Conservation (phyloP, 116 monocot species). For the Dioscorea cayenensis region DNA sequence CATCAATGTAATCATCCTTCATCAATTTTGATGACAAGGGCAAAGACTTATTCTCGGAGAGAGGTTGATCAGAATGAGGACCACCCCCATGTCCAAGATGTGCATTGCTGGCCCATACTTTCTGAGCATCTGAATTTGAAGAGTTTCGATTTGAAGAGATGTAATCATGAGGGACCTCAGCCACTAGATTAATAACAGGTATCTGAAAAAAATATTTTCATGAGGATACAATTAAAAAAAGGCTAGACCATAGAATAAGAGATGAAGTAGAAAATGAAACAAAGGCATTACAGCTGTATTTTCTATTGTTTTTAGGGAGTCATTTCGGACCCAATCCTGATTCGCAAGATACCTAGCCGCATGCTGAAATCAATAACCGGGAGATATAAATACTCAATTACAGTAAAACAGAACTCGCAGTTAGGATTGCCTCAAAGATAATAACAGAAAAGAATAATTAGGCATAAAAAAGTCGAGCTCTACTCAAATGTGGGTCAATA, state of each 20-base stretch:
- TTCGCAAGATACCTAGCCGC: constrained; percentile 96
- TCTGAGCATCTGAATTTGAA: constrained; percentile 25
- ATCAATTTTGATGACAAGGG: constrained; percentile 15
- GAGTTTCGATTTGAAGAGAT: constrained; percentile 38
- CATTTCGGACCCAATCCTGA: constrained; percentile 99
- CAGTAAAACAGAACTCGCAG: too few species aligned
- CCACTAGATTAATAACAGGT: constrained; percentile 96
- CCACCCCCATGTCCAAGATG: constrained; percentile 14
- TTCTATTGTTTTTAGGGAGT: constrained; percentile 96
- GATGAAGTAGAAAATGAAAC: constrained; percentile 1
- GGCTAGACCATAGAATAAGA: constrained; percentile 1
- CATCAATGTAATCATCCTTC: constrained; percentile 24
- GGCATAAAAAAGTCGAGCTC: neutral
- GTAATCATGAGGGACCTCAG: constrained; percentile 74
- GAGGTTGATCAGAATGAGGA: constrained; percentile 13
- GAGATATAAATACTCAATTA: neutral
- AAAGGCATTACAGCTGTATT: constrained; percentile 78
- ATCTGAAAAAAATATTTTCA: constrained; percentile 40
- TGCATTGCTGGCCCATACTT: constrained; percentile 23
- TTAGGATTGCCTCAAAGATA: too few species aligned
- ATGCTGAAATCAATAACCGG: constrained; percentile 56
- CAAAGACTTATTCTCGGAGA: constrained; percentile 20
- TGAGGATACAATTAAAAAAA: neutral
- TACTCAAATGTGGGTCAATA: neutral
- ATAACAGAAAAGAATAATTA: too few species aligned